phyloP scores from a whole-genome alignment of 306 rosid species.

The Styphnolobium japonicum region DNA sequence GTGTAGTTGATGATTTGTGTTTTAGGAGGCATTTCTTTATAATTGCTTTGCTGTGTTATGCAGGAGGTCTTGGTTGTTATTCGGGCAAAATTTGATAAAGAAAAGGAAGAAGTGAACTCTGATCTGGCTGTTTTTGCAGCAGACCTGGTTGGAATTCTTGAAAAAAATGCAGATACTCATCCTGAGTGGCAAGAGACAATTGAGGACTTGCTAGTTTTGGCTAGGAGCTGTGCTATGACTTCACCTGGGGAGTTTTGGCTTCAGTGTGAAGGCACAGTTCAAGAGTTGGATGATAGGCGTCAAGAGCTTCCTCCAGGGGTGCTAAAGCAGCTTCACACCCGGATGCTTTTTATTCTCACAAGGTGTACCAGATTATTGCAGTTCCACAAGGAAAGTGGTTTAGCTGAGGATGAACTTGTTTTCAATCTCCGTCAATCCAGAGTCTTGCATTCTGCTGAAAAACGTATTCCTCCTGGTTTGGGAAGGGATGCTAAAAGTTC shows the following conservation, averaged over 20 bases:
- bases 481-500: slow-evolving; percentile 62
- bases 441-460: slow-evolving; percentile 65
- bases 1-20: slow-evolving; percentile 14
- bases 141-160: slow-evolving; percentile 91
- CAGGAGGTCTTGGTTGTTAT: slow-evolving; percentile 88
- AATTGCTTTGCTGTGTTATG: slow-evolving; percentile 33
- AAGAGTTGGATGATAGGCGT: slow-evolving; percentile 98
- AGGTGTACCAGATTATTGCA: slow-evolving; percentile 95
- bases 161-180: slow-evolving; percentile 84
- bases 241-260: slow-evolving; percentile 95
- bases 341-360: slow-evolving; percentile 95
- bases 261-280: slow-evolving; percentile 97
- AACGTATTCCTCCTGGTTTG: slow-evolving; percentile 58
- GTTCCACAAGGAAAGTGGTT: slow-evolving; percentile 90
- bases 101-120: slow-evolving; percentile 86
- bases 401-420: slow-evolving; percentile 89
- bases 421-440: slow-evolving; percentile 81
- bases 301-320: slow-evolving; percentile 92
- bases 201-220: slow-evolving; percentile 94
- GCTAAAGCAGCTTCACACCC: slow-evolving; percentile 92
- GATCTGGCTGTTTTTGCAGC: slow-evolving; percentile 95
- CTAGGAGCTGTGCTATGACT: slow-evolving; percentile 95
- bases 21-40: slow-evolving; percentile 25
- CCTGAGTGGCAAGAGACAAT: slow-evolving; percentile 97
- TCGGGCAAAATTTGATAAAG: slow-evolving; percentile 88